Conservation (phyloP, 2,329 filamentous ascomycete species). For the Trichoderma breve region DNA sequence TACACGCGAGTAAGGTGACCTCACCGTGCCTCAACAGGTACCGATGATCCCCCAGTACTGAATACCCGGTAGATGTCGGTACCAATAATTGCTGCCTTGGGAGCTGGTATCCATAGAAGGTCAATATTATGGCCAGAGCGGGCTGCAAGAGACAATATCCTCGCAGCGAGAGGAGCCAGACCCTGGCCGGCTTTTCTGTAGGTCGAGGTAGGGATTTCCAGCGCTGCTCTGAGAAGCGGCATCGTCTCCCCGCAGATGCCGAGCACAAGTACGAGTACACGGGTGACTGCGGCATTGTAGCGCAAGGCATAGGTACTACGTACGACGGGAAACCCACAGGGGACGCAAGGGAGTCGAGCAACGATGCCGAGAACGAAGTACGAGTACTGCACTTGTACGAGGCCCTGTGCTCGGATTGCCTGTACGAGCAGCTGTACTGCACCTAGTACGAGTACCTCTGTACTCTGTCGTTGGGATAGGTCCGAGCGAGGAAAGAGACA, state of each 20-base stretch:
- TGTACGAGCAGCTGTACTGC: neutral
- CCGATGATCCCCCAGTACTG: neutral
- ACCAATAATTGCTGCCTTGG: neutral
- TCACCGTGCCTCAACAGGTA: slow-evolving; percentile 2
- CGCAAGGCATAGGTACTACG: neutral
- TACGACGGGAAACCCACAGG: neutral
- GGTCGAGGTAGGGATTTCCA: neutral
- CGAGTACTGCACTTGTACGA: neutral
- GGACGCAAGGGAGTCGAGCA: neutral
- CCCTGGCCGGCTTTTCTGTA: neutral
- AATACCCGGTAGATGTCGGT: neutral
- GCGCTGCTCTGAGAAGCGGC: neutral
- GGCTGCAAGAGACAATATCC: neutral
- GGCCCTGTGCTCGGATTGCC: neutral
- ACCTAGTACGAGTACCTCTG: neutral
- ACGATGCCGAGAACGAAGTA: slow-evolving; percentile 3
- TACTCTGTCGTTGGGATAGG: neutral
- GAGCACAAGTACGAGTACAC: slow-evolving; percentile 9
- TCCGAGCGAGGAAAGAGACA: neutral
- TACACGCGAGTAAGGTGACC: slow-evolving; percentile 16
- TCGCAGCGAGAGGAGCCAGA: neutral
- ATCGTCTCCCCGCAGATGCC: slow-evolving; percentile 3
- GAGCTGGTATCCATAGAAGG: neutral
- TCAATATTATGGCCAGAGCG: neutral
- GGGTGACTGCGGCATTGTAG: neutral